phyloP scores from a whole-genome alignment of 768 basidiomycete genomes.

The Clitopilus passeckerianus region DNA sequence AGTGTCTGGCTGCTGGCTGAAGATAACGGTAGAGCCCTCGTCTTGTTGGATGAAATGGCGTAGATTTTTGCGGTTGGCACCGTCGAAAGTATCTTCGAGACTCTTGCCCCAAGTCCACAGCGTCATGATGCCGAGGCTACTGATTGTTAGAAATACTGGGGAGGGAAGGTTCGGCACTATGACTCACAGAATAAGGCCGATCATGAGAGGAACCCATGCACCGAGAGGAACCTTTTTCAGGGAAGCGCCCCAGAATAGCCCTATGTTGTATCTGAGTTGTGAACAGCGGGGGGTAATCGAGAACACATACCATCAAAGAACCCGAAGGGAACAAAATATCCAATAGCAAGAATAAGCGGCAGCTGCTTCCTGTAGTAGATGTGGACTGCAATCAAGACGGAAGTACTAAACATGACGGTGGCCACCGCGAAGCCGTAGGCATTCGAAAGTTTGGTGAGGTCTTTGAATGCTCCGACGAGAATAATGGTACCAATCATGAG shows the following conservation, averaged over 20 bases:
- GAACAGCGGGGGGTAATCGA: background rate
- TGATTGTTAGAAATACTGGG: background rate
- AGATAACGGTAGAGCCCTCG: constrained; percentile 9
- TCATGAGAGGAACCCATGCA: constrained; percentile 63
- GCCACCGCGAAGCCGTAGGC: constrained; percentile 64
- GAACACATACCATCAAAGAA: constrained; percentile 53
- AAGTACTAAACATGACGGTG: constrained; percentile 62
- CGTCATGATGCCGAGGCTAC: constrained; percentile 40
- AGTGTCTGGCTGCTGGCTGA: constrained; percentile 4
- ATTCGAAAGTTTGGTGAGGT: constrained; percentile 49
- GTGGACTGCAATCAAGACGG: constrained; percentile 49
- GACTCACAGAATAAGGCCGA: constrained; percentile 45
- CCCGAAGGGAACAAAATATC: constrained; percentile 50
- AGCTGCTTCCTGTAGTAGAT: constrained; percentile 51
- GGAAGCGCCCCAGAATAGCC: constrained; percentile 60
- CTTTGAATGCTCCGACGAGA: constrained; percentile 53
- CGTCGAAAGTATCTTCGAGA: constrained; percentile 63
- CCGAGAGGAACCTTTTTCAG: constrained; percentile 59
- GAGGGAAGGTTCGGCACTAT: background rate
- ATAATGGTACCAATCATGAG: constrained; percentile 50
- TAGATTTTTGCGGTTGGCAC: constrained; percentile 46
- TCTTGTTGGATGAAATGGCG: constrained; percentile 48
- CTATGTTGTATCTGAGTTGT: constrained; percentile 8
- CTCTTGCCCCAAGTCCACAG: constrained; percentile 67
- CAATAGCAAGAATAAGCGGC: constrained; percentile 34